Percentiles rank a stretch among this genome's conserved stretches.
phyloP scores from a whole-genome alignment of 805 yeast species.

The Pichia californica region DNA sequence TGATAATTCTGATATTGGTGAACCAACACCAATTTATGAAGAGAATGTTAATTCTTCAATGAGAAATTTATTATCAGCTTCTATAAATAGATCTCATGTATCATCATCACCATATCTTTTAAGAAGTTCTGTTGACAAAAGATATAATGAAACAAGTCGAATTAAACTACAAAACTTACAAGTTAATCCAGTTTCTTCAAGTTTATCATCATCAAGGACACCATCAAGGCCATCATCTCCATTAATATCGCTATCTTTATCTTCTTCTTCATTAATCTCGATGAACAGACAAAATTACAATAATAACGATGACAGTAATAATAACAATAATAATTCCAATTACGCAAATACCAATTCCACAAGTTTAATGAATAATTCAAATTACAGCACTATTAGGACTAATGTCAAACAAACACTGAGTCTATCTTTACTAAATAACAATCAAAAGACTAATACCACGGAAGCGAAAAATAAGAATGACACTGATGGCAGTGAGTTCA shows the following conservation, averaged over 20 bases:
- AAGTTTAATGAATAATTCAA: no score
- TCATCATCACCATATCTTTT: neutral
- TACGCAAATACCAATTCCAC: no score
- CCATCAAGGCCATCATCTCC: neutral
- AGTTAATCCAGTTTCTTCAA: no score
- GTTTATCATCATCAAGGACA: neutral
- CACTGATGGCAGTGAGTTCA: neutral
- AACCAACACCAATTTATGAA: conserved; percentile 25
- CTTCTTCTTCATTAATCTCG: neutral
- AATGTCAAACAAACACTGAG: neutral
- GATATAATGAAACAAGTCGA: neutral
- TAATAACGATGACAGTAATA: no score
- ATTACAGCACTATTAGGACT: neutral
- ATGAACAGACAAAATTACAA: neutral
- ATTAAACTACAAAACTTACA: neutral
- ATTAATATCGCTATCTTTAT: neutral
- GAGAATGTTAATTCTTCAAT: neutral
- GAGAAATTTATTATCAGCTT: neutral
- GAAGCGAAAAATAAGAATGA: neutral
- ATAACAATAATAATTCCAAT: no score
- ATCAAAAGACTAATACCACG: neutral
- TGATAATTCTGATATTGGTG: conserved; percentile 17
- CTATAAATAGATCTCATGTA: neutral
- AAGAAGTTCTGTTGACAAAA: neutral
- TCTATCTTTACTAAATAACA: neutral